Base-by-base conservation (phyloP, 176 grass and related monocot genomes). In the Carex pumila region DNA sequence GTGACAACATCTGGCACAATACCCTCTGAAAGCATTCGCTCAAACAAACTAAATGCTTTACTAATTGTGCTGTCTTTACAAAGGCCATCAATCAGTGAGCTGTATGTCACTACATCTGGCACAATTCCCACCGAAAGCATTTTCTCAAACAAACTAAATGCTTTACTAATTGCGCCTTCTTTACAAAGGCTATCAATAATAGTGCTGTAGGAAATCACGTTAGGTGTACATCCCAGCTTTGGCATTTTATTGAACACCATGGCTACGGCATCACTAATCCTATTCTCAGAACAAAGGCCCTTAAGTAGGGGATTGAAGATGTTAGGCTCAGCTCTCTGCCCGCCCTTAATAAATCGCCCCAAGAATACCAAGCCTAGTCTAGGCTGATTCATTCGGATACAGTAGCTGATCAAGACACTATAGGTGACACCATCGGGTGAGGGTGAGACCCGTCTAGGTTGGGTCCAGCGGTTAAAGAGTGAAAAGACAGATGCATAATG, bases 11-110 rank as follows among this genome's bases (percentile, higher is more conserved):
- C 0, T 47, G 43, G 43, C 7, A 9, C 43, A 47, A 47, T 8
- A 47, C 43, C 43, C 7, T 47, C 7, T 47, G 43, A 47, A 9
- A 47, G 43, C 43, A 47, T 47, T 47, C 7, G 7, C 1, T 47
- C 43, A 47, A 47, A 47, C 43, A 47, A 47, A 47, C 43, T 47
- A 47, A 47, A 67, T 19, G 86, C 91, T 12, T 83, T 89, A 59
- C 71, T 45, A 2, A 85, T 15, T 30, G 45, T 0, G 0, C 88
- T 70, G 4, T 67, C 63, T 36, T 54, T 87, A 31, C 79, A 84
- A 5, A 92, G 52, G 7, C 70, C 87, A 52, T 87, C 1, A 3
- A 89, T 85, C 3, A 92, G 25, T 0, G 70, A 4, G 39, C 39
- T 41, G 0, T 41, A 41, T 6, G 39, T 41, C 3, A 41, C 19